Percentiles rank a stretch among this genome's conserved stretches.
These are phyloP conservation scores for Exophiala xenobiotica DNA, from an alignment of 2,329 filamentous ascomycete genomes.

Conservation along the genomic window DNA sequence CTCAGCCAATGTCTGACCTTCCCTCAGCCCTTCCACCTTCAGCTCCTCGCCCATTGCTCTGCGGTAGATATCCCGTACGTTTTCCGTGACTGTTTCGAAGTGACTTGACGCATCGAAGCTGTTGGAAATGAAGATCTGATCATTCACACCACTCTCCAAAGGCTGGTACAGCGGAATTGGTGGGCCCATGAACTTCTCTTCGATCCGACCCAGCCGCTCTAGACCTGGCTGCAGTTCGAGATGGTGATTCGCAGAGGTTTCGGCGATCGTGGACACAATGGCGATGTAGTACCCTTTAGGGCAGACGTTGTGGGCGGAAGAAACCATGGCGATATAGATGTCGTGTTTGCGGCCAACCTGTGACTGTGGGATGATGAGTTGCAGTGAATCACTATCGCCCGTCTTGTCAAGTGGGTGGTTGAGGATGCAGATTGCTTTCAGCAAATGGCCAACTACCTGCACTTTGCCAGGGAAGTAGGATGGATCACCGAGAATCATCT, in stretches of 20 bases:
- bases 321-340: slow-evolving; percentile 95
- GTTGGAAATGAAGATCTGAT: slow-evolving; percentile 97
- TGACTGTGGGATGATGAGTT: slow-evolving; percentile 96
- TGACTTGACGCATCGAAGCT: slow-evolving; percentile 97
- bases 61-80: slow-evolving; percentile 90
- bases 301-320: slow-evolving; percentile 94
- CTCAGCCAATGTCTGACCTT: slow-evolving; percentile 54
- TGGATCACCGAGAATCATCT: slow-evolving; percentile 93
- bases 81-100: slow-evolving; percentile 91
- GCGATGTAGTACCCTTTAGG: slow-evolving; percentile 99
- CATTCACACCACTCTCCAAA: slow-evolving; percentile 73
- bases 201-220: slow-evolving; percentile 85
- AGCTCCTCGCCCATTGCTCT: slow-evolving; percentile 81
- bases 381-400: slow-evolving; percentile 81
- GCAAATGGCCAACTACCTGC: slow-evolving; percentile 80
- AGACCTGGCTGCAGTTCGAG: slow-evolving; percentile 90
- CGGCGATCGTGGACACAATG: slow-evolving; percentile 96
- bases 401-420: slow-evolving; percentile 93
- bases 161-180: slow-evolving; percentile 95
- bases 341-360: slow-evolving; percentile 97
- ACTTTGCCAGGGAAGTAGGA: slow-evolving; percentile 94
- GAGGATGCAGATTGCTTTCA: slow-evolving; percentile 96
- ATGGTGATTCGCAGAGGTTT: slow-evolving; percentile 89
- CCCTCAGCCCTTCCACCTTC: slow-evolving; percentile 81
- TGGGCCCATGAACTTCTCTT: slow-evolving; percentile 94